Conservation (phyloP, 805 yeast genomes). For the Ogataea henricii region DNA sequence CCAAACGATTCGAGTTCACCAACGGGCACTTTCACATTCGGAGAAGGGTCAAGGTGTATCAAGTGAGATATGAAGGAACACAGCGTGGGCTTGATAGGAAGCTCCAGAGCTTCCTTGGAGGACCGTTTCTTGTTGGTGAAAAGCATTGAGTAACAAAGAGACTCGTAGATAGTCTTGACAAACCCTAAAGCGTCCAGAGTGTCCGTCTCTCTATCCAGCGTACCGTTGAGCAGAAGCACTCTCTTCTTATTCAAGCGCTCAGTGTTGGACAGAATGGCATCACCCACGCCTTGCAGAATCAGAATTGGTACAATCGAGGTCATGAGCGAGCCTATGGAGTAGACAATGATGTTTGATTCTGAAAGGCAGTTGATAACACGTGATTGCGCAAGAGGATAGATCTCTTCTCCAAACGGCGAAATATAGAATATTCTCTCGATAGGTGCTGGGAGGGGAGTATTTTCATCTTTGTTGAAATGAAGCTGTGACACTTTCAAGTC, state of each 20-base stretch:
- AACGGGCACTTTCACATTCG: conserved; percentile 51
- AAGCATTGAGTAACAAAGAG: conserved; percentile 54
- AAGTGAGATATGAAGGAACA: conserved; percentile 60
- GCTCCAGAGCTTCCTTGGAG: conserved; percentile 3
- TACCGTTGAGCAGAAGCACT: conserved; percentile 71
- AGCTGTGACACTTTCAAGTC: conserved; percentile 74
- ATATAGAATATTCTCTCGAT: conserved; percentile 74
- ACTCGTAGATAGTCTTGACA: conserved; percentile 54
- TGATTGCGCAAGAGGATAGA: conserved; percentile 70
- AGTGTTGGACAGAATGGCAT: conserved; percentile 43
- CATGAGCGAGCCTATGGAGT: conserved; percentile 86
- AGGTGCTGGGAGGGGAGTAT: conserved; percentile 70
- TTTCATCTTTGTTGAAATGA: conserved; percentile 62
- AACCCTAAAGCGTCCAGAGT: conserved; percentile 65
- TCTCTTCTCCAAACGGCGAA: conserved; percentile 86
- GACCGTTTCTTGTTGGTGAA: conserved; percentile 16
- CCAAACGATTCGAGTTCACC: conserved; percentile 43
- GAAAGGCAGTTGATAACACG: conserved; percentile 56
- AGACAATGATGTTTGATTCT: conserved; percentile 57
- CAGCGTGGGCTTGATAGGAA: conserved; percentile 37
- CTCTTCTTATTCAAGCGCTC: conserved; percentile 36
- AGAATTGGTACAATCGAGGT: conserved; percentile 84
- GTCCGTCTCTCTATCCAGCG: conserved; percentile 75
- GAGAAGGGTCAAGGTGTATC: conserved; percentile 51
- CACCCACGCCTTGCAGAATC: conserved; percentile 71